Evolutionary conservation across 495 filamentous ascomycete species (phyloP).

Genomic region (Daldinia decipiens): DNA sequence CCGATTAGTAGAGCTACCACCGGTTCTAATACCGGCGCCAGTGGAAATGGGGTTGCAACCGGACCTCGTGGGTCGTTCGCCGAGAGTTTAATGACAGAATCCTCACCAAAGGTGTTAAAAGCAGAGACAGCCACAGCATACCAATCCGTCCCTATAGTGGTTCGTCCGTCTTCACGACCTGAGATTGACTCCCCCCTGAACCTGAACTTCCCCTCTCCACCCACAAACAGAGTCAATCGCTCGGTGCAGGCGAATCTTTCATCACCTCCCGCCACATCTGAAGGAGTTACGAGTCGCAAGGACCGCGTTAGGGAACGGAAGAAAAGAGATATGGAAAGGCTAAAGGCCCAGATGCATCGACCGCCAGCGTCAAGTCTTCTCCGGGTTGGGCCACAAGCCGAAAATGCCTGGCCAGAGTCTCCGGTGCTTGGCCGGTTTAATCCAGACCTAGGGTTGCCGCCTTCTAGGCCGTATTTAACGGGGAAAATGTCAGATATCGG

Average conservation of each 20-base stretch:
- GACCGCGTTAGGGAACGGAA: slow-evolving; percentile 46
- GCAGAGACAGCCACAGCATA: slow-evolving; percentile 44
- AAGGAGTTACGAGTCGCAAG: slow-evolving; percentile 29
- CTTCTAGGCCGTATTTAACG: slow-evolving; percentile 7
- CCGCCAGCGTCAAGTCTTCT: slow-evolving; percentile 22
- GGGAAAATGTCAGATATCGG: slow-evolving; percentile 25
- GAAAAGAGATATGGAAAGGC: slow-evolving; percentile 42
- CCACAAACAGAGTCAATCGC: slow-evolving; percentile 14
- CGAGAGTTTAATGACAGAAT: slow-evolving; percentile 44
- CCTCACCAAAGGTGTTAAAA: slow-evolving; percentile 37
- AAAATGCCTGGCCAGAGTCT: slow-evolving; percentile 21
- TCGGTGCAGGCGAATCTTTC: slow-evolving; percentile 18
- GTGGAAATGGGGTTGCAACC: background rate
- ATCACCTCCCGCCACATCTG: slow-evolving; percentile 15
- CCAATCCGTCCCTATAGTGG: slow-evolving; percentile 44
- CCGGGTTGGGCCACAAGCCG: background rate
- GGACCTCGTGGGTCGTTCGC: slow-evolving; percentile 37
- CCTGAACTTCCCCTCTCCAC: slow-evolving; percentile 34
- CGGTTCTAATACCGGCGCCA: slow-evolving; percentile 12
- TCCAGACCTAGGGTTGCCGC: background rate
- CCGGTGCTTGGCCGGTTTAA: slow-evolving; percentile 25
- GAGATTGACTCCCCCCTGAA: slow-evolving; percentile 37
- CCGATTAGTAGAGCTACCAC: slow-evolving; percentile 4
- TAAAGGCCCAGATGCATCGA: slow-evolving; percentile 21
- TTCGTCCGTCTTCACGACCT: slow-evolving; percentile 24